These are phyloP conservation scores for Sarcomyxa edulis DNA, from an alignment of 768 basidiomycete genomes.

Conservation along the genomic window DNA sequence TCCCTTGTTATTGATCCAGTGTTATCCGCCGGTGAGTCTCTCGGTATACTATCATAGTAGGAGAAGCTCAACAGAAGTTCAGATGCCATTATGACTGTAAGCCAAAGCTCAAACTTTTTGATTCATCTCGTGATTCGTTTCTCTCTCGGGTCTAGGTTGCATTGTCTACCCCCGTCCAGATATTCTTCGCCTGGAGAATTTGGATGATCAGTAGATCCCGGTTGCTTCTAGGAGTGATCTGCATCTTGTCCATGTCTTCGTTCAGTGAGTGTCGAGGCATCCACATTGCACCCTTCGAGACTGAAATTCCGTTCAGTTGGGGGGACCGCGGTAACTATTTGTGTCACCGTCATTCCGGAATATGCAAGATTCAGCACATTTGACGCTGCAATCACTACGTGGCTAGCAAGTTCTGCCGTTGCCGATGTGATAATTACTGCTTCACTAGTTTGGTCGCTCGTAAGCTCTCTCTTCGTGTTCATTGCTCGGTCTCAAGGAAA, in stretches of 20 bases:
- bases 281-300: neutral
- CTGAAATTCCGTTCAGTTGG: neutral
- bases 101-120: neutral
- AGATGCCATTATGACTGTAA: constrained; percentile 8
- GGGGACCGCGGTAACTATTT: neutral
- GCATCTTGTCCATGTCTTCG: constrained; percentile 5
- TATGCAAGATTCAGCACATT: neutral
- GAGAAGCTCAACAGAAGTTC: neutral
- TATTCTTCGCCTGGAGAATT: constrained; percentile 8
- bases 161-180: constrained; percentile 8
- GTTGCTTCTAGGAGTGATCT: constrained; percentile 1
- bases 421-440: constrained; percentile 7
- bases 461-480: too few relatives aligned
- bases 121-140: too few relatives aligned
- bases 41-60: neutral
- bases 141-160: constrained; percentile 5
- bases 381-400: constrained; percentile 4
- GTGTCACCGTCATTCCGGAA: neutral
- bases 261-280: neutral
- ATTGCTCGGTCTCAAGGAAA: too few relatives aligned
- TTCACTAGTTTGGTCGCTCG: constrained; percentile 5
- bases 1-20: constrained; percentile 1
- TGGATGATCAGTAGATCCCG: constrained; percentile 6
- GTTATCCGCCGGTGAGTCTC: constrained; percentile 6
- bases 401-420: constrained; percentile 5